Conservation (phyloP, 345 rosid genomes). For the Gossypium sturtianum region DNA sequence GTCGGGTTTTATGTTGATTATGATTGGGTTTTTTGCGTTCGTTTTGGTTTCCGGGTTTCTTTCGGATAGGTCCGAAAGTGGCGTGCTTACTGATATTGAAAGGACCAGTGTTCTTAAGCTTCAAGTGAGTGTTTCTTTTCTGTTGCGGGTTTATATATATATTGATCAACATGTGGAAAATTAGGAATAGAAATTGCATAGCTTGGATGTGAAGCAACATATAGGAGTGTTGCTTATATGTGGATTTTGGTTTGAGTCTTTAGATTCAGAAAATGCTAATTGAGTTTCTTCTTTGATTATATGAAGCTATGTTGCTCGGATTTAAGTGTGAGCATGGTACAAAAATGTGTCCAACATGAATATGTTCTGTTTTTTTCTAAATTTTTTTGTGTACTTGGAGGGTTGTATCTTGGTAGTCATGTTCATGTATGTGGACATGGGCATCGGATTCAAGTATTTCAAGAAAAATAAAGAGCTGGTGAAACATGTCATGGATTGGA, state of each 20-base stretch:
- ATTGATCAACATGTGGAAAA: not conserved
- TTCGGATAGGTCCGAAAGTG: constrained; percentile 57
- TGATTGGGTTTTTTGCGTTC: constrained; percentile 80
- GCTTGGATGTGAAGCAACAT: not conserved
- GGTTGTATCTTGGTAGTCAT: too few species aligned
- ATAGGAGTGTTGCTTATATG: too few species aligned
- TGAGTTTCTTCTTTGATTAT: not conserved
- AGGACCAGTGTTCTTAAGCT: constrained; percentile 82
- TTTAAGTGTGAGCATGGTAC: not conserved
- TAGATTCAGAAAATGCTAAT: too few species aligned
- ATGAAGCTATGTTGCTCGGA: not conserved
- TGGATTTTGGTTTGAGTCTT: too few species aligned
- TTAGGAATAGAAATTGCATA: not conserved
- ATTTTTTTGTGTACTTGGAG: too few species aligned
- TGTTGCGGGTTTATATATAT: not conserved
- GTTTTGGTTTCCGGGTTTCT: constrained; percentile 77
- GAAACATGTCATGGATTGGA: not conserved
- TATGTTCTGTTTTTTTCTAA: too few species aligned
- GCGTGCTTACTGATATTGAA: constrained; percentile 56
- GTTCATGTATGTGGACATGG: not conserved
- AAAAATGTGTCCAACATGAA: not conserved
- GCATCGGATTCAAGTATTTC: not conserved
- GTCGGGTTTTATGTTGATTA: constrained; percentile 58
- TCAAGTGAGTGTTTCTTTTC: constrained; percentile 41
- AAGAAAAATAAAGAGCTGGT: not conserved